These are phyloP conservation scores for Plasmodium cynomolgi DNA, from an alignment of 169 alveolate species.

Conservation along the genomic window DNA sequence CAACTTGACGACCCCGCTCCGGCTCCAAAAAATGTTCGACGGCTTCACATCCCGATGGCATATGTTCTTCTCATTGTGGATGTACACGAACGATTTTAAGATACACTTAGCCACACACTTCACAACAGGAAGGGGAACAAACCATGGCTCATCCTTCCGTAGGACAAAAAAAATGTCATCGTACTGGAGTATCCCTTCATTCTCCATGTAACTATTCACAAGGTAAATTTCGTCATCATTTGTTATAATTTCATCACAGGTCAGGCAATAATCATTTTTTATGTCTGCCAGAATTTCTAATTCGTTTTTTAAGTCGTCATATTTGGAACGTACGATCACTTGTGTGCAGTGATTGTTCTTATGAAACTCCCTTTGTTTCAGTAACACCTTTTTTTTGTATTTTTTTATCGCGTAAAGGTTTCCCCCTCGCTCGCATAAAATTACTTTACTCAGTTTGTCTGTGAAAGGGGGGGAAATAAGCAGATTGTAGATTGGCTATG, in stretches of 20 bases:
- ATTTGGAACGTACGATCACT: slow-evolving; percentile 22
- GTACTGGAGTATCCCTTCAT: slow-evolving; percentile 22
- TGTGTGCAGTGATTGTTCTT: background rate
- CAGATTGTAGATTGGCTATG: background rate
- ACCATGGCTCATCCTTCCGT: slow-evolving; percentile 11
- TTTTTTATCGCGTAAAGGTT: slow-evolving; percentile 43
- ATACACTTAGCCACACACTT: slow-evolving; percentile 37
- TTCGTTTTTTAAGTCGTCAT: slow-evolving; percentile 56
- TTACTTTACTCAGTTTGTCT: slow-evolving; percentile 32
- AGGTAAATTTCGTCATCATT: slow-evolving; percentile 40
- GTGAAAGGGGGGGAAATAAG: background rate
- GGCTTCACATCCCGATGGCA: slow-evolving; percentile 93
- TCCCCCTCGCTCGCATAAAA: slow-evolving; percentile 37
- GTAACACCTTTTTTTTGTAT: slow-evolving; percentile 17
- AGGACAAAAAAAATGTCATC: slow-evolving; percentile 38
- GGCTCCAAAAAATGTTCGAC: slow-evolving; percentile 86
- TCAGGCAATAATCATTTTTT: slow-evolving; percentile 59
- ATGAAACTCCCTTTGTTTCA: slow-evolving; percentile 47
- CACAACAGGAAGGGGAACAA: slow-evolving; percentile 53
- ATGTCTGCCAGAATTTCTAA: slow-evolving; percentile 47
- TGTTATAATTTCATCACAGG: slow-evolving; percentile 38
- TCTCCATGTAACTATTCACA: slow-evolving; percentile 59
- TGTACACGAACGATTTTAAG: slow-evolving; percentile 29
- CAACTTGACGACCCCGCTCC: slow-evolving; percentile 86
- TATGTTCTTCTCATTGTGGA: slow-evolving; percentile 77